Conservation (phyloP, 1,284 basidiomycete genomes). For the Ustilago esculenta region DNA sequence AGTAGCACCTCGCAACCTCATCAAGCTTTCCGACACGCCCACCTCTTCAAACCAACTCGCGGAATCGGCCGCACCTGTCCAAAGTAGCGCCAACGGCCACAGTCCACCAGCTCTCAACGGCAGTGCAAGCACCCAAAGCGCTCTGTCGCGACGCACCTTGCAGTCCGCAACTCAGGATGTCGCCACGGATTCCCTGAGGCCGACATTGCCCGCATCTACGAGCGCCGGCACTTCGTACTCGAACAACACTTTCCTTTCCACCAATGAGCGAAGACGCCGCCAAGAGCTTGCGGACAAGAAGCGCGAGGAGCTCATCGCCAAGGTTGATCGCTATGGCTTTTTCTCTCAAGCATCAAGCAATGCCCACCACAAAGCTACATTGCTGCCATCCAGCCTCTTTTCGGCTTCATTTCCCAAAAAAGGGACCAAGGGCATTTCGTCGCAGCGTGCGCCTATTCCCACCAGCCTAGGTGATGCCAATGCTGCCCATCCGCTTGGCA, state of each 20-base stretch:
- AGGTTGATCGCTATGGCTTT: conserved; percentile 55
- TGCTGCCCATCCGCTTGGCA: no score
- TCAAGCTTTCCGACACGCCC: not conserved
- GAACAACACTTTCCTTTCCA: conserved; percentile 24
- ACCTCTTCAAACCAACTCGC: not conserved
- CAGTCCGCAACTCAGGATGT: not conserved
- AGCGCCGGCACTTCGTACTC: conserved; percentile 19
- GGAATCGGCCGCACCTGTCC: not conserved
- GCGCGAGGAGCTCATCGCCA: conserved; percentile 40
- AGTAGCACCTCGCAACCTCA: not conserved
- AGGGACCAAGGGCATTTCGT: conserved; percentile 6
- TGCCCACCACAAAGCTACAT: conserved; percentile 19
- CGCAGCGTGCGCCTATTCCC: not conserved
- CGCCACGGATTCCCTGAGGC: not conserved
- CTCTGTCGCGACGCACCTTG: not conserved
- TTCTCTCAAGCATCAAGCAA: conserved; percentile 24
- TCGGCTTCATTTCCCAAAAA: conserved; percentile 24
- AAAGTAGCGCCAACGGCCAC: conserved; percentile 5
- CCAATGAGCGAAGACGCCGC: conserved; percentile 29
- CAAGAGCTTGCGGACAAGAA: conserved; percentile 41
- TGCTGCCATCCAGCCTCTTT: conserved; percentile 28
- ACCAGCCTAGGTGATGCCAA: not conserved
- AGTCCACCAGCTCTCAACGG: conserved; percentile 1
- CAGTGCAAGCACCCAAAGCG: conserved; percentile 10
- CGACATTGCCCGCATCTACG: not conserved